Evolutionary conservation across 768 basidiomycete genomes (phyloP), one percentile per base, ranked within the genome.

Genomic region (Hemileccinum rubropunctum): DNA sequence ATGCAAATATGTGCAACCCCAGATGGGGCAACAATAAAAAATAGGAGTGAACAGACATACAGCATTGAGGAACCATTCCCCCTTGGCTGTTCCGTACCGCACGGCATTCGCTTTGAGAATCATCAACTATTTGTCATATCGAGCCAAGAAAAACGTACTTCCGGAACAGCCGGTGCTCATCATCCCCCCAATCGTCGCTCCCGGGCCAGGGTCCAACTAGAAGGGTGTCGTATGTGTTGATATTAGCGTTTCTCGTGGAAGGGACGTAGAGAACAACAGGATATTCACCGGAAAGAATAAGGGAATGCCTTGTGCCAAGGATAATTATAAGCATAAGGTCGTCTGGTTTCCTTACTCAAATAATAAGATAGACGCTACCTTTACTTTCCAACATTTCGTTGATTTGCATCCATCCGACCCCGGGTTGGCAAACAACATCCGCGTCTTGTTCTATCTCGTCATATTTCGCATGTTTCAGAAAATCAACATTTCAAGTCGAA

Each of bases 41-140:
- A 30, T 30, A 42, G 15, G 23, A 18, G 20, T 35, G 28, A 41
- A 42, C 0, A 6, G 30, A 70, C 79, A 43, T 60, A 90, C 90
- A 20, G 80, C 80, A 57, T 93, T 94, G 36, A 95, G 71, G 60
- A 95, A 91, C 92, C 91, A 94, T 70, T 94, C 91, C 0, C 76
- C 88, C 62, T 86, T 91, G 0, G 91, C 91, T 7, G 91, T 95
- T 10, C 91, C 93, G 61, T 93, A 95, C 20, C 90, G 73, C 1
- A 90, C 89, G 2, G 88, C 87, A 56, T 89, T 90, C 0, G 88
- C 88, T 63, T 56, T n/a, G 8, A 42, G 18, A 48, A 33, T 45
- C 1, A 23, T 49, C 28, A 45, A 39, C n/a, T 4, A 81, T 28
- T 34, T 8, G 12, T 41, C n/a, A 39, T 17, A 26, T 20, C 17